Evolutionary conservation across 495 filamentous ascomycete genomes (phyloP), one percentile per base, ranked within the genome.

Genomic region (Acidomyces sp.): DNA sequence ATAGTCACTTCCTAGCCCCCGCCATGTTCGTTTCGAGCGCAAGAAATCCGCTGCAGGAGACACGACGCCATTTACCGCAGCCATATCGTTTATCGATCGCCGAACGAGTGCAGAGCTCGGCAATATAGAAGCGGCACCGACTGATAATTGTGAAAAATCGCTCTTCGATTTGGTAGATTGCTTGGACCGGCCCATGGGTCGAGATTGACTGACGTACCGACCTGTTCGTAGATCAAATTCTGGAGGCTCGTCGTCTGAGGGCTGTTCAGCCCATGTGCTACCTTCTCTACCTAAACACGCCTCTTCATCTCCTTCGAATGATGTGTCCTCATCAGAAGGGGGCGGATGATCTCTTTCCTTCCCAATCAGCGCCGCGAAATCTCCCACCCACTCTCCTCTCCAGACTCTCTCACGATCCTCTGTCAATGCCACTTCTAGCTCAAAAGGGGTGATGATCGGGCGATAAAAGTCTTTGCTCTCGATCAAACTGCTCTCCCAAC

Each of bases 401-500:
- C 61, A 71, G 11, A 52, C 66, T 44, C 86, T 73, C 53, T 71
- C 68, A 23, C 65, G 67, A 53, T 93, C 85, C 3, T 69, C 62
- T 57, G 69, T 61, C 44, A 96, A 62, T 3, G 80, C 79, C 31
- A 93, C 55, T 25, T 72, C 74, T 18, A 96, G 62, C 69, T 96
- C 90, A 55, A 85, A 96, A 2, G 90, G 87, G 9, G 92, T 97
- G 24, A 97, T 72, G 3, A 96, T 72, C 1, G 85, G 84, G 55
- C 71, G 77, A 63, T 72, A 95, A 51, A 90, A 86, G 9, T 83
- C 85, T 48, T 80, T 78, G 45, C 81, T 81, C 25, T 57, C 83
- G 10, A 96, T 73, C 32, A 96, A 64, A 42, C 79, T 80, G 54
- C 88, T 93, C 60, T 97, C 90, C 90, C 92, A 96, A 62, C 90